Conservation (phyloP, 2,329 filamentous ascomycete genomes). For the Cryphonectria radicalis region DNA sequence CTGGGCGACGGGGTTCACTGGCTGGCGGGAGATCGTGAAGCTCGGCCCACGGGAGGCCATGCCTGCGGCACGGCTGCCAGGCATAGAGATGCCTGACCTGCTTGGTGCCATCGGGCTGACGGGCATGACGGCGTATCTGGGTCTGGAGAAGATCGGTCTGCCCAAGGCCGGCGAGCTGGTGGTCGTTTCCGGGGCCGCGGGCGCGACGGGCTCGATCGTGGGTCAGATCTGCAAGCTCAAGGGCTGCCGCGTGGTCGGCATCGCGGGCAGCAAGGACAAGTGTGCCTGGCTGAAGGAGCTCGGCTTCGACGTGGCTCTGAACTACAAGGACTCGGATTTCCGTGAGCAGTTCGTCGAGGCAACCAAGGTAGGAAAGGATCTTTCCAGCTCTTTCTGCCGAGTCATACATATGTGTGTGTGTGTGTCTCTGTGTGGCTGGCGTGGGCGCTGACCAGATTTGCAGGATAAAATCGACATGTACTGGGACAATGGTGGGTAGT, state of each 20-base stretch:
- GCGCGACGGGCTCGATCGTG: slow-evolving; percentile 68
- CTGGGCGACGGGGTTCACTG: slow-evolving; percentile 54
- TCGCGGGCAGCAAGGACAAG: slow-evolving; percentile 61
- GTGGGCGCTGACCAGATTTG: slow-evolving; percentile 32
- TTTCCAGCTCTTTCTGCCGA: neutral
- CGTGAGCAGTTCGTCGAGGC: slow-evolving; percentile 61
- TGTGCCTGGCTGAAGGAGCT: slow-evolving; percentile 65
- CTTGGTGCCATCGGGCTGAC: slow-evolving; percentile 62
- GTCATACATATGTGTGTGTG: slow-evolving; percentile 31
- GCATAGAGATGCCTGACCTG: slow-evolving; percentile 51
- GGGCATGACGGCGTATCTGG: slow-evolving; percentile 70
- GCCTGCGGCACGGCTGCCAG: slow-evolving; percentile 33
- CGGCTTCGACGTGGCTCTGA: slow-evolving; percentile 69
- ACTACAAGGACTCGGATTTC: slow-evolving; percentile 71
- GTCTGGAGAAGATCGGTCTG: slow-evolving; percentile 64
- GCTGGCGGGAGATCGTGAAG: slow-evolving; percentile 64
- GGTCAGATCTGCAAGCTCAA: slow-evolving; percentile 71
- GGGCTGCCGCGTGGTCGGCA: slow-evolving; percentile 57
- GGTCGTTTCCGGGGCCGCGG: slow-evolving; percentile 68
- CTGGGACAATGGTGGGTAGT: slow-evolving; percentile 62
- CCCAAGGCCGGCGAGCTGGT: slow-evolving; percentile 68
- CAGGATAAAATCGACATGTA: slow-evolving; percentile 64
- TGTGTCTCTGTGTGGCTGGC: neutral
- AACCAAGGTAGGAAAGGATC: slow-evolving; percentile 42
- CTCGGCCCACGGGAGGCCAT: slow-evolving; percentile 48